Percentiles rank a stretch among this genome's conserved stretches.
phyloP scores from a whole-genome alignment of 805 yeast species.

The Yamadazyma tumulicola region DNA sequence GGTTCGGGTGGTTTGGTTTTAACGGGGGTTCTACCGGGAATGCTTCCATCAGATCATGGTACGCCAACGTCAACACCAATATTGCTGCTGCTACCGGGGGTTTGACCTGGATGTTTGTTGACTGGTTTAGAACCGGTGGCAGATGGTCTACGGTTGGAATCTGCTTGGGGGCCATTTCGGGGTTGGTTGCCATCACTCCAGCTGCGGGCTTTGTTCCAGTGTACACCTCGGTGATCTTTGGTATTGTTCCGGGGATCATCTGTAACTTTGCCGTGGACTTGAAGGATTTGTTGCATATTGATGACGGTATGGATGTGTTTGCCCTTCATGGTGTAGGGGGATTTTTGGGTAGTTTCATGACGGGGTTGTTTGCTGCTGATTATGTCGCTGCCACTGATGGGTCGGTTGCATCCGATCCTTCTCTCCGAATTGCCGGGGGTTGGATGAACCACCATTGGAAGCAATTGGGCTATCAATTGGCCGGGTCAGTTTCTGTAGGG shows the following conservation, averaged over 20 bases:
- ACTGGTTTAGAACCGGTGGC: constrained; percentile 78
- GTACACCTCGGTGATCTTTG: constrained; percentile 83
- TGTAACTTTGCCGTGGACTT: constrained; percentile 86
- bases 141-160: constrained; percentile 93
- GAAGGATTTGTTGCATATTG: constrained; percentile 68
- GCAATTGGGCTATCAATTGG: constrained; percentile 87
- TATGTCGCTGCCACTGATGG: constrained; percentile 86
- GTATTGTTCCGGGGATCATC: constrained; percentile 68
- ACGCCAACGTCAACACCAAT: constrained; percentile 90
- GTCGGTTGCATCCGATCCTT: constrained; percentile 33
- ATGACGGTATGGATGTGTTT: constrained; percentile 94
- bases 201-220: constrained; percentile 96
- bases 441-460: constrained; percentile 81
- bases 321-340: constrained; percentile 96
- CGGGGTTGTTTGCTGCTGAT: constrained; percentile 91
- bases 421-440: constrained; percentile 62
- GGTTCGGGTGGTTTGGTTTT: constrained; percentile 99
- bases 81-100: constrained; percentile 93
- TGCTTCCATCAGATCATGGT: constrained; percentile 89
- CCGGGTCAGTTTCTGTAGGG: constrained; percentile 68
- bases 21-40: constrained; percentile 98
- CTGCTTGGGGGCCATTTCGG: constrained; percentile 92
- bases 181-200: constrained; percentile 93
- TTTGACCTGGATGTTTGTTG: constrained; percentile 90
- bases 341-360: constrained; percentile 72